Conservation (phyloP, 805 yeast species). For the Kodamaea laetipori region DNA sequence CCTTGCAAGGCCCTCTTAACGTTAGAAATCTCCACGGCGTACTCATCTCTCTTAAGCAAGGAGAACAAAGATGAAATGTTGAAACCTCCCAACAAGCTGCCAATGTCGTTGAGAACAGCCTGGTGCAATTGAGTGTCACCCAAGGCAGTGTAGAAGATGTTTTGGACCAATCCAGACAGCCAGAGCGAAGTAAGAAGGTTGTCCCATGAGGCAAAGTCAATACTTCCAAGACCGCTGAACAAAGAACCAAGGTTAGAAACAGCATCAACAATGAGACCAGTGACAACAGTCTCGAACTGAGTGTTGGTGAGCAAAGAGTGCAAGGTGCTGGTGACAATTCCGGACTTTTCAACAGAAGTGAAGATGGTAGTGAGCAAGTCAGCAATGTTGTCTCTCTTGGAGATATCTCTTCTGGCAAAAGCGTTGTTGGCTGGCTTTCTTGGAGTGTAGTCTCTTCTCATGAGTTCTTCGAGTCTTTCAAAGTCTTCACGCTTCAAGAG, state of each 20-base stretch:
- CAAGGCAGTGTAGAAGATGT: constrained; percentile 26
- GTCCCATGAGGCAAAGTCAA: constrained; percentile 20
- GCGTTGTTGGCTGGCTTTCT: neutral
- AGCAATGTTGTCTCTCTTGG: constrained; percentile 32
- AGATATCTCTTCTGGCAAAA: constrained; percentile 1
- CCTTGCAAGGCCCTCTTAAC: constrained; percentile 3
- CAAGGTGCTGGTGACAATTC: constrained; percentile 28
- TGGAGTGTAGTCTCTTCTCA: constrained; percentile 5
- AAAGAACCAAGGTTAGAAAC: constrained; percentile 23
- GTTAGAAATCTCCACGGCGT: neutral
- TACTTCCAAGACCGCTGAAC: constrained; percentile 13
- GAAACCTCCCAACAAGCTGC: constrained; percentile 19
- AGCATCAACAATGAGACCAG: constrained; percentile 24
- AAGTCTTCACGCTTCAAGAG: constrained; percentile 14
- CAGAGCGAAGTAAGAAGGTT: constrained; percentile 24
- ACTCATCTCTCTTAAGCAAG: constrained; percentile 5
- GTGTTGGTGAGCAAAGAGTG: constrained; percentile 25
- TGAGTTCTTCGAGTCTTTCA: constrained; percentile 8
- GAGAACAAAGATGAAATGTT: constrained; percentile 7
- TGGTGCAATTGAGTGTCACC: constrained; percentile 22
- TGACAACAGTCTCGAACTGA: constrained; percentile 27
- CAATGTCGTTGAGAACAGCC: constrained; percentile 27
- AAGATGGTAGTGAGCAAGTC: constrained; percentile 34
- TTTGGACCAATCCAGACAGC: constrained; percentile 27
- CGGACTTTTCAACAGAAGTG: constrained; percentile 29